Conservation (phyloP, 1,284 basidiomycete genomes). For the Phylloporus gajari region DNA sequence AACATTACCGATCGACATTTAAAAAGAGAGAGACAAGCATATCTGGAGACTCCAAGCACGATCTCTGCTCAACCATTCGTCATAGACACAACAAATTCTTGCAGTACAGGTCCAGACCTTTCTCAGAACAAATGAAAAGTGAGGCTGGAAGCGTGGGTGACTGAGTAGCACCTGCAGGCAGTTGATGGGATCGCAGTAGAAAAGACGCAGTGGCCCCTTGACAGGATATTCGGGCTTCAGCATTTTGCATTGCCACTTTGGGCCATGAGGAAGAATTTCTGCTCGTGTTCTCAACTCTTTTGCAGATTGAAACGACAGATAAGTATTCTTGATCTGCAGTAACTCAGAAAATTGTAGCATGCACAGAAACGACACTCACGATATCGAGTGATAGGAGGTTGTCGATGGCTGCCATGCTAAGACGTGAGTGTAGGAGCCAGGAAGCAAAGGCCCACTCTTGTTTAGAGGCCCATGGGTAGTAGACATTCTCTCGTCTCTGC, state of each 20-base stretch:
- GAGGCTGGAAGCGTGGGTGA: background rate
- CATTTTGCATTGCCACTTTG: background rate
- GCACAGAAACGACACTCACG: background rate
- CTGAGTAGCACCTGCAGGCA: background rate
- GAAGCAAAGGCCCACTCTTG: slow-evolving; percentile 9
- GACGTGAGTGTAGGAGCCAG: background rate
- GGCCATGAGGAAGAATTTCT: background rate
- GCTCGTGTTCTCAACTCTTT: background rate
- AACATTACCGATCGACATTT: no score
- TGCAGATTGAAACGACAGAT: background rate
- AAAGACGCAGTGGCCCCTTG: background rate
- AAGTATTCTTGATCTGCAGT: background rate
- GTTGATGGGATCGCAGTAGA: background rate
- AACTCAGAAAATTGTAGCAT: background rate
- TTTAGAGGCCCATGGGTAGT: slow-evolving; percentile 2
- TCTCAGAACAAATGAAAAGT: background rate
- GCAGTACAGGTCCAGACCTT: background rate
- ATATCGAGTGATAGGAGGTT: background rate
- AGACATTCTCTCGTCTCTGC: background rate
- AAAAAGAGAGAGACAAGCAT: background rate
- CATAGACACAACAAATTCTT: background rate
- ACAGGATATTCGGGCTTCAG: background rate
- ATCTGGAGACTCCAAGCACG: background rate
- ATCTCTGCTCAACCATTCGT: background rate
- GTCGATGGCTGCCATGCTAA: slow-evolving; percentile 10